A percentile compares a stretch with the other conserved stretches of the same genome.
Conservation (phyloP, 2,329 filamentous ascomycete species). For the Stenocarpella maydis region DNA sequence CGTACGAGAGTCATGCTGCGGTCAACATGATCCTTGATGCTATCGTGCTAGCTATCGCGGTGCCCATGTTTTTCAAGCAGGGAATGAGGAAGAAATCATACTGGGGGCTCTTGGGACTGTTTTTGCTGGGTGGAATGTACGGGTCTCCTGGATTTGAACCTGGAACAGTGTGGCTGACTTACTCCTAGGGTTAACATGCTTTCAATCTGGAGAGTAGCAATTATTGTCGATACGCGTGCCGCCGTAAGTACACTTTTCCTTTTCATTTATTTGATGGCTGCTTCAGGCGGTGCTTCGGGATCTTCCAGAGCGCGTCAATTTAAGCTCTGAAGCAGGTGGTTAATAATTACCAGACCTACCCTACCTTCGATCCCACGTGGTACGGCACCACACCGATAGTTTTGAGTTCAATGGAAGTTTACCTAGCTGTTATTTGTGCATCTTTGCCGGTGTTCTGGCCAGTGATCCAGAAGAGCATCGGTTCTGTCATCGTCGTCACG, state of each 20-base stretch:
- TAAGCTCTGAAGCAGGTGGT: too few relatives aligned
- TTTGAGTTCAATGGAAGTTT: conserved; percentile 45
- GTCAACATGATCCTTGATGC: conserved; percentile 45
- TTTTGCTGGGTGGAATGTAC: conserved; percentile 45
- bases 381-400: conserved; percentile 47
- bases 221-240: conserved; percentile 43
- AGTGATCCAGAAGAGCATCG: conserved; percentile 41
- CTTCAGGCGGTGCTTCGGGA: too few relatives aligned
- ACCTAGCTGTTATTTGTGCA: conserved; percentile 35
- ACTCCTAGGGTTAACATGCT: conserved; percentile 43
- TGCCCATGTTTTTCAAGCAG: conserved; percentile 43
- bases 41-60: conserved; percentile 43
- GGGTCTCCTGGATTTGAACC: conserved; percentile 21
- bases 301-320: too few relatives aligned
- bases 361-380: conserved; percentile 48
- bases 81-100: conserved; percentile 43
- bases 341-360: conserved; percentile 38
- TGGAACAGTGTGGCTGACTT: not conserved
- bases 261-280: too few relatives aligned
- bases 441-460: conserved; percentile 28
- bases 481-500: conserved; percentile 42
- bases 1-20: conserved; percentile 43
- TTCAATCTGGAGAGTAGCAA: conserved; percentile 45
- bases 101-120: conserved; percentile 42
- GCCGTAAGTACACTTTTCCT: conserved; percentile 24